Conservation (phyloP, 208 protist genomes). For the Leishmania martiniquensis region DNA sequence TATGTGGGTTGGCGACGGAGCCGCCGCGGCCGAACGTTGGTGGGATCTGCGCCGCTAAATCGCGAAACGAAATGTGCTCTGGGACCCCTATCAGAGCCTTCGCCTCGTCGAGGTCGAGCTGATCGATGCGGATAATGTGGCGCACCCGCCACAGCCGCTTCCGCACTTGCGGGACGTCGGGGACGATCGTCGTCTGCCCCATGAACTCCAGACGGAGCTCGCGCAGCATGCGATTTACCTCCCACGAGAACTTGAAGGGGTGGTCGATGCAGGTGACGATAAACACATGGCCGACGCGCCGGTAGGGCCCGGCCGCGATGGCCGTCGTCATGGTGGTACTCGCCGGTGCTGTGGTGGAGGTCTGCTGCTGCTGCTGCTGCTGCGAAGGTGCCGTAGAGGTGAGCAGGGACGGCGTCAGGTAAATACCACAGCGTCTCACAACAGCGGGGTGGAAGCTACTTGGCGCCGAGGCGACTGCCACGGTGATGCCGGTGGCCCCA, state of each 20-base stretch:
- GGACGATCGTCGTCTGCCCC: slow-evolving; percentile 82
- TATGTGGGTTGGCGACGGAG: slow-evolving; percentile 38
- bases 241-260: slow-evolving; percentile 86
- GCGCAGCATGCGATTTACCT: slow-evolving; percentile 83
- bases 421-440: background rate
- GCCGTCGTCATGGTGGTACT: slow-evolving; percentile 15
- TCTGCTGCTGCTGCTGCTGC: slow-evolving; percentile 1
- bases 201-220: slow-evolving; percentile 85
- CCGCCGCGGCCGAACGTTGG: slow-evolving; percentile 61
- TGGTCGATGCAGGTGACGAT: slow-evolving; percentile 84
- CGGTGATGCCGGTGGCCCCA: background rate
- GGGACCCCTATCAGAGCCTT: slow-evolving; percentile 79
- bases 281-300: slow-evolving; percentile 82
- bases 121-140: slow-evolving; percentile 76
- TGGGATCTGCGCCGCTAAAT: slow-evolving; percentile 68
- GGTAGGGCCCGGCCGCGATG: slow-evolving; percentile 62
- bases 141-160: slow-evolving; percentile 79
- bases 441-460: background rate
- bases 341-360: background rate
- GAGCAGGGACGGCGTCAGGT: background rate
- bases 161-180: slow-evolving; percentile 76
- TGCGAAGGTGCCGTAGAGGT: background rate
- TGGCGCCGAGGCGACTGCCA: background rate
- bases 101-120: slow-evolving; percentile 82
- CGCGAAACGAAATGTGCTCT: slow-evolving; percentile 76